Conservation (phyloP, 1,139 yeast genomes). For the Eremothecium gossypii region DNA sequence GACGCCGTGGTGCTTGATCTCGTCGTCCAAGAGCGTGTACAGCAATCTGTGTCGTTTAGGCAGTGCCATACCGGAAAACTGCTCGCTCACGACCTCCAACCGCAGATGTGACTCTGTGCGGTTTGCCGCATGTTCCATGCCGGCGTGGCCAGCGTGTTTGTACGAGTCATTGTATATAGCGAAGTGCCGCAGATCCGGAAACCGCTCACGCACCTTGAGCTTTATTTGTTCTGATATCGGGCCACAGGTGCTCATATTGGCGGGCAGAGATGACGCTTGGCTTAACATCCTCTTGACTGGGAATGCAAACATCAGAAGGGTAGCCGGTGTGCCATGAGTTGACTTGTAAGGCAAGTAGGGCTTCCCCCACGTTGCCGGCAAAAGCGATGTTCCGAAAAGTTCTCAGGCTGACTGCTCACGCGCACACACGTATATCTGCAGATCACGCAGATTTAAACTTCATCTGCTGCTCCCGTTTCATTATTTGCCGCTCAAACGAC, state of each 20-base stretch:
- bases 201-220: constrained; percentile 36
- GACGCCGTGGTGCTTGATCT: constrained; percentile 57
- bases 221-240: constrained; percentile 47
- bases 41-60: constrained; percentile 77
- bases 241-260: constrained; percentile 30
- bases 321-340: too few relatives aligned
- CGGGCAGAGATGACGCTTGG: not conserved
- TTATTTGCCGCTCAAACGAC: too few relatives aligned
- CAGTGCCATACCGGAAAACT: constrained; percentile 55
- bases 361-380: too few relatives aligned
- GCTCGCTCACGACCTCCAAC: constrained; percentile 60
- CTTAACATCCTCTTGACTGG: not conserved
- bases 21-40: constrained; percentile 62
- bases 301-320: not conserved
- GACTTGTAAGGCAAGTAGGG: too few relatives aligned
- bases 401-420: too few relatives aligned
- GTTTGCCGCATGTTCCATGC: constrained; percentile 66
- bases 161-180: constrained; percentile 72
- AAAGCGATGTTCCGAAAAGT: too few relatives aligned
- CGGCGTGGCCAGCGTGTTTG: constrained; percentile 84
- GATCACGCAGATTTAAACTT: too few relatives aligned
- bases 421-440: too few relatives aligned
- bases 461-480: too few relatives aligned
- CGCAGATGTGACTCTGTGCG: constrained; percentile 79
- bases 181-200: constrained; percentile 43